phyloP scores from a whole-genome alignment of 2,329 filamentous ascomycete species.

The Penicillium brasilianum region DNA sequence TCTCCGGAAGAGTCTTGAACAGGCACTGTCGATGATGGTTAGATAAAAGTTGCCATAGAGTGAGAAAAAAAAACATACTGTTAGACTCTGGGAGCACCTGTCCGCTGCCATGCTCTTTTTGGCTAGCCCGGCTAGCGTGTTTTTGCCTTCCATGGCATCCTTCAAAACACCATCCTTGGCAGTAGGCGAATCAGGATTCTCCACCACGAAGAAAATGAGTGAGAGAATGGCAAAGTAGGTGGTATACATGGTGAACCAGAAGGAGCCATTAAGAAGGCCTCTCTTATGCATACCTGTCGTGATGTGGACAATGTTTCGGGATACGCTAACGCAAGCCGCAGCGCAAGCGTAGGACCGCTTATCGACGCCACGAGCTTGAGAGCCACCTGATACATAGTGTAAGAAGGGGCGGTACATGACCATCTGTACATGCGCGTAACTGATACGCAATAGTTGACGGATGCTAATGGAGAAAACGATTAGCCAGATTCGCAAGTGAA shows the following conservation, averaged over 20 bases:
- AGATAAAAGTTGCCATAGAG: constrained; percentile 4
- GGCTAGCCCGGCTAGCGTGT: constrained; percentile 78
- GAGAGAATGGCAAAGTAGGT: constrained; percentile 70
- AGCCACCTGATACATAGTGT: constrained; percentile 64
- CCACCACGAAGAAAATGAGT: constrained; percentile 67
- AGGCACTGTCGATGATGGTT: constrained; percentile 61
- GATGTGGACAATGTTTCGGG: constrained; percentile 69
- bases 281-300: constrained; percentile 67
- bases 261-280: constrained; percentile 65
- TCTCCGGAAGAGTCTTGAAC: constrained; percentile 81
- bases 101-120: constrained; percentile 88
- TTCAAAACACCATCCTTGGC: constrained; percentile 75
- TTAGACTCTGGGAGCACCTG: constrained; percentile 76
- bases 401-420: constrained; percentile 69
- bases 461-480: constrained; percentile 31
- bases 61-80: constrained; percentile 59
- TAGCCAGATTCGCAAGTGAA: constrained; percentile 9
- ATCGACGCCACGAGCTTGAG: constrained; percentile 58
- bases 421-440: constrained; percentile 68
- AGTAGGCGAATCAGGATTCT: constrained; percentile 65
- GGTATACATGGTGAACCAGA: constrained; percentile 73
- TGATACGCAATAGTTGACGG: constrained; percentile 66
- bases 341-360: constrained; percentile 69
- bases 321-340: constrained; percentile 68
- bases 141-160: constrained; percentile 82